phyloP scores from a whole-genome alignment of 352 stramenopile species.

The Phytophthora agathidicida region DNA sequence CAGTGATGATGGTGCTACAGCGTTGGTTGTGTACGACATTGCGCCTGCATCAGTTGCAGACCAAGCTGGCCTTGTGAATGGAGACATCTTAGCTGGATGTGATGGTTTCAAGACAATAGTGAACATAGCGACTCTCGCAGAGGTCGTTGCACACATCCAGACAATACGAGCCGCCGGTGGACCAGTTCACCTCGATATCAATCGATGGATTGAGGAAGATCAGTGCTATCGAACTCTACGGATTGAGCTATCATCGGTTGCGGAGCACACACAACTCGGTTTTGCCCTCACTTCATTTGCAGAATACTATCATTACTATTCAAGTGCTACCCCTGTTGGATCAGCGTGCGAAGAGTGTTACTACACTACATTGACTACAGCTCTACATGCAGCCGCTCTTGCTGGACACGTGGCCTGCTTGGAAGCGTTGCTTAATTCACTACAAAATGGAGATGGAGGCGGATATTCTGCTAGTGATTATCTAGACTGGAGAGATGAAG shows the following conservation, averaged over 20 bases:
- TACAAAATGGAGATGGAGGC: constrained; percentile 18
- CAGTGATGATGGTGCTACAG: constrained; percentile 14
- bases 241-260: constrained; percentile 19
- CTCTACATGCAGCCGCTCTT: constrained; percentile 61
- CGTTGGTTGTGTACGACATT: constrained; percentile 56
- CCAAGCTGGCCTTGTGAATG: constrained; percentile 42
- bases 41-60: constrained; percentile 31
- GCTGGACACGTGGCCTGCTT: constrained; percentile 61
- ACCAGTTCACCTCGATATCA: constrained; percentile 40
- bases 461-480: constrained; percentile 33
- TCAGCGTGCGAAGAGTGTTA: constrained; percentile 63
- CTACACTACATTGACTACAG: constrained; percentile 55
- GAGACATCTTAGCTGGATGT: constrained; percentile 54
- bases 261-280: constrained; percentile 30
- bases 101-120: constrained; percentile 28
- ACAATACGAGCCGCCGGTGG: not conserved
- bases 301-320: constrained; percentile 53
- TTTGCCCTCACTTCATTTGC: constrained; percentile 59
- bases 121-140: constrained; percentile 12
- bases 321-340: constrained; percentile 1
- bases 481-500: constrained; percentile 63
- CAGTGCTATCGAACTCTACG: constrained; percentile 50
- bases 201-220: constrained; percentile 50
- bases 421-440: constrained; percentile 38
- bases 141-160: constrained; percentile 26